These are phyloP conservation scores for Chaetomium fimeti DNA, from an alignment of 495 filamentous ascomycete genomes.

Conservation along the genomic window DNA sequence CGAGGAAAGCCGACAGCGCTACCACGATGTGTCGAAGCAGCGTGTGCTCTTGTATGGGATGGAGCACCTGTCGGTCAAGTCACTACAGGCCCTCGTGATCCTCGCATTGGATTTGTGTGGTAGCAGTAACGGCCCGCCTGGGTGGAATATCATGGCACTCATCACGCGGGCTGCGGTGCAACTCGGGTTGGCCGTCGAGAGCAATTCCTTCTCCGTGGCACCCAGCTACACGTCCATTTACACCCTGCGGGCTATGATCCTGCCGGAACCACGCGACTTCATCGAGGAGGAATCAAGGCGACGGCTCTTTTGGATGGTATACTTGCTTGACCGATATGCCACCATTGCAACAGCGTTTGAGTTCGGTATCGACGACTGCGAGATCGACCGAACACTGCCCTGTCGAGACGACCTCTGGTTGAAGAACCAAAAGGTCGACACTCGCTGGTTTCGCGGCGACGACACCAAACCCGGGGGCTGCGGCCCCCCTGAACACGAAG, in stretches of 20 bases:
- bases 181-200: slow-evolving; percentile 76
- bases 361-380: slow-evolving; percentile 80
- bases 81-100: slow-evolving; percentile 81
- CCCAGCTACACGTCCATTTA: slow-evolving; percentile 80
- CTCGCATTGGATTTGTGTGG: slow-evolving; percentile 76
- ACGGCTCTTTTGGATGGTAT: slow-evolving; percentile 90
- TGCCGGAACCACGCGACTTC: slow-evolving; percentile 79
- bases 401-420: slow-evolving; percentile 84
- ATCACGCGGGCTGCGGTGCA: slow-evolving; percentile 85
- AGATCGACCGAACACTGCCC: slow-evolving; percentile 82
- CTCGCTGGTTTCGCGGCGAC: slow-evolving; percentile 70
- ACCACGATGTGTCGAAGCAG: slow-evolving; percentile 76
- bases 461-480: slow-evolving; percentile 31
- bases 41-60: slow-evolving; percentile 80
- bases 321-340: slow-evolving; percentile 81
- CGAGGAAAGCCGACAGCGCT: slow-evolving; percentile 65
- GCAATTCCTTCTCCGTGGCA: slow-evolving; percentile 68
- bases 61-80: slow-evolving; percentile 84
- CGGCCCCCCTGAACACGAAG: slow-evolving; percentile 54
- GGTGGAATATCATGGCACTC: slow-evolving; percentile 84
- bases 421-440: slow-evolving; percentile 78
- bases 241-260: slow-evolving; percentile 74
- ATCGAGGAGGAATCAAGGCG: slow-evolving; percentile 84
- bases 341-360: slow-evolving; percentile 87
- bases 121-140: slow-evolving; percentile 77